Conservation (phyloP, 768 basidiomycete genomes). For the Leucosporidium yakuticum region DNA sequence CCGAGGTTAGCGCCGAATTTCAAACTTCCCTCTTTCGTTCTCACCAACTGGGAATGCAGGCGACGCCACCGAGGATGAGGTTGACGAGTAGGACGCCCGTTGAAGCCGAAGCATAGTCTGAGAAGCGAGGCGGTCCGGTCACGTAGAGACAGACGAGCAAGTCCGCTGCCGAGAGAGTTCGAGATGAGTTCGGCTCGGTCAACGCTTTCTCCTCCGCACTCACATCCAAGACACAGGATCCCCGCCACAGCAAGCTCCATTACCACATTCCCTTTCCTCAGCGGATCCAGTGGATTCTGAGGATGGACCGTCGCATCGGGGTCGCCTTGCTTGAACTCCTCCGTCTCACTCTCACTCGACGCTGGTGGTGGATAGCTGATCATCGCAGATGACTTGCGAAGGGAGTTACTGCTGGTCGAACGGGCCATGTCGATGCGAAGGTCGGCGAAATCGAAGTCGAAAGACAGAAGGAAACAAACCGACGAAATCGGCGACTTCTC, state of each 20-base stretch:
- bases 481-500: too few relatives aligned
- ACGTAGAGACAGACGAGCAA: constrained; percentile 26
- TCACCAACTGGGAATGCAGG: constrained; percentile 9
- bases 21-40: too few relatives aligned
- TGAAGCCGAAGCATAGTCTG: constrained; percentile 4
- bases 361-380: too few relatives aligned
- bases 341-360: too few relatives aligned
- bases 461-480: too few relatives aligned
- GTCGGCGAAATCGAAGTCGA: too few relatives aligned
- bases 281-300: constrained; percentile 1
- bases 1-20: too few relatives aligned
- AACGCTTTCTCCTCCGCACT: background rate
- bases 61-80: background rate
- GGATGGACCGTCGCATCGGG: too few relatives aligned
- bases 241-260: constrained; percentile 8
- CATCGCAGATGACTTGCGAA: too few relatives aligned
- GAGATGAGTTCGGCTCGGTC: background rate
- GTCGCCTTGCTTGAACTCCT: too few relatives aligned
- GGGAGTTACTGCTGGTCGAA: too few relatives aligned
- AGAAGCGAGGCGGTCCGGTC: constrained; percentile 4
- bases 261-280: constrained; percentile 5
- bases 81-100: constrained; percentile 13
- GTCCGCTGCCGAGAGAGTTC: constrained; percentile 1
- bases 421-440: too few relatives aligned
- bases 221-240: constrained; percentile 7